These are phyloP conservation scores for Polychytrium aggregatum DNA, from an alignment of 192 early-diverging fungal species.

Conservation along the genomic window DNA sequence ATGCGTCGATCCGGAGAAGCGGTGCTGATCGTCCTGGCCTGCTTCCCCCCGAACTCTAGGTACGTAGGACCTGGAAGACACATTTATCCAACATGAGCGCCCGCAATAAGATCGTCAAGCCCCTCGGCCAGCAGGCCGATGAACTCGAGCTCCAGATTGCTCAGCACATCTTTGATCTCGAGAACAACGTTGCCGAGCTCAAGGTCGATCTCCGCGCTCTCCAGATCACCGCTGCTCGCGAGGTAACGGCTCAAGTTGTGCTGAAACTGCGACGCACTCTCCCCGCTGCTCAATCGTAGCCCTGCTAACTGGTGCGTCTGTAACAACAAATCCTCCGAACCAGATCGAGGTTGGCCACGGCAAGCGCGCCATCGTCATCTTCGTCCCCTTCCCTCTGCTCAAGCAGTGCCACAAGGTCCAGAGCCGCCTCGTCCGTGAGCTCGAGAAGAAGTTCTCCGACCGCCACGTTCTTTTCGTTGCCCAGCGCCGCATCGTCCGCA, in stretches of 20 bases:
- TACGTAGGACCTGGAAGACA: no score
- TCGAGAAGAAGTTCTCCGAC: slow-evolving; percentile 99
- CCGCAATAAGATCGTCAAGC: slow-evolving; percentile 49
- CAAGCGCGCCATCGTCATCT: slow-evolving; percentile 93
- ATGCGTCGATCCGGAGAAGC: no score
- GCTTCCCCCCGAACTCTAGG: no score
- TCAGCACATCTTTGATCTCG: slow-evolving; percentile 89
- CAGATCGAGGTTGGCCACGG: slow-evolving; percentile 85
- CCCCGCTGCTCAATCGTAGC: no score
- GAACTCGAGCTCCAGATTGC: slow-evolving; percentile 93
- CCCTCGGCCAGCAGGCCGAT: slow-evolving; percentile 43
- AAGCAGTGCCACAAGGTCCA: slow-evolving; percentile 97
- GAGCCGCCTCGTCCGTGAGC: slow-evolving; percentile 89
- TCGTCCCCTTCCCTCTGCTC: slow-evolving; percentile 89
- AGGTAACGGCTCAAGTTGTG: slow-evolving; percentile 63
- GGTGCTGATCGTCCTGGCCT: no score
- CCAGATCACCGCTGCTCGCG: slow-evolving; percentile 91
- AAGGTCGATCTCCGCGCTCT: slow-evolving; percentile 93
- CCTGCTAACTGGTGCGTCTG: no score
- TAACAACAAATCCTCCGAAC: no score
- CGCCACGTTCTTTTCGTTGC: slow-evolving; percentile 91
- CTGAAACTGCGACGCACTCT: neutral
- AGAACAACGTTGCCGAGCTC: slow-evolving; percentile 90
- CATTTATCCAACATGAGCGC: no score
- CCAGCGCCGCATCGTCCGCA: slow-evolving; percentile 90